A percentile compares a stretch with the other conserved stretches of the same genome.
phyloP scores from a whole-genome alignment of 192 early-diverging fungal species.

The Coemansia sp. region DNA sequence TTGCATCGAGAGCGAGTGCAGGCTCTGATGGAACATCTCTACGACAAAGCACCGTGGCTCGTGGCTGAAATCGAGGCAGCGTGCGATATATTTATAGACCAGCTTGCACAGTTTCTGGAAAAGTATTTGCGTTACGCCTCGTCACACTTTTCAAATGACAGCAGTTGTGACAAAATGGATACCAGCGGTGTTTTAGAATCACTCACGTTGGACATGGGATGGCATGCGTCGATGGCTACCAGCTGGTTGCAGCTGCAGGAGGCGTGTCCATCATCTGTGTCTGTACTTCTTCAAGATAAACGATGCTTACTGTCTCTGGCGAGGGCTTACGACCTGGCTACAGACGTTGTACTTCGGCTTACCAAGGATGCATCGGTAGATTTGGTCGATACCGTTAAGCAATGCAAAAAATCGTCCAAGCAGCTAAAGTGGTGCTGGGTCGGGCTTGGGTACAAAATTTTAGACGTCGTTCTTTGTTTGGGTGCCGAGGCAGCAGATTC shows the following conservation, averaged over 20 bases:
- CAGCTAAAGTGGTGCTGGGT: conserved; percentile 54
- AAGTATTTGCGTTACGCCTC: conserved; percentile 31
- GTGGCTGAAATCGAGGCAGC: conserved; percentile 51
- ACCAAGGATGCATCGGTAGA: neutral
- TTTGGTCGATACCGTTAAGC: neutral
- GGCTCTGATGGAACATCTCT: conserved; percentile 42
- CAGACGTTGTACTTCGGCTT: conserved; percentile 19
- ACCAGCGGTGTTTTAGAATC: conserved; percentile 5
- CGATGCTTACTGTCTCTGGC: conserved; percentile 25
- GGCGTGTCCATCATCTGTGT: conserved; percentile 17
- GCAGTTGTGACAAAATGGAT: too few species aligned
- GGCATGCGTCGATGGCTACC: conserved; percentile 28
- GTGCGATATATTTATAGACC: conserved; percentile 50
- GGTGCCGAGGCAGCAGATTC: too few species aligned
- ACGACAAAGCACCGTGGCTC: conserved; percentile 51
- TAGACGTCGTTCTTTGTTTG: conserved; percentile 25
- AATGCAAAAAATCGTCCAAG: conserved; percentile 20
- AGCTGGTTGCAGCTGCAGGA: conserved; percentile 33
- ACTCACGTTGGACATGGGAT: conserved; percentile 22
- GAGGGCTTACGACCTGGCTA: conserved; percentile 36
- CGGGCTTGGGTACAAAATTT: conserved; percentile 19
- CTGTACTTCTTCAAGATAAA: conserved; percentile 33
- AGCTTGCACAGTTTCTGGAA: conserved; percentile 51
- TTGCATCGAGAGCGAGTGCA: conserved; percentile 41
- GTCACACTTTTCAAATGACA: neutral